Base-by-base conservation (phyloP, 2,329 filamentous ascomycete genomes). In the Clathrospora elynae region DNA sequence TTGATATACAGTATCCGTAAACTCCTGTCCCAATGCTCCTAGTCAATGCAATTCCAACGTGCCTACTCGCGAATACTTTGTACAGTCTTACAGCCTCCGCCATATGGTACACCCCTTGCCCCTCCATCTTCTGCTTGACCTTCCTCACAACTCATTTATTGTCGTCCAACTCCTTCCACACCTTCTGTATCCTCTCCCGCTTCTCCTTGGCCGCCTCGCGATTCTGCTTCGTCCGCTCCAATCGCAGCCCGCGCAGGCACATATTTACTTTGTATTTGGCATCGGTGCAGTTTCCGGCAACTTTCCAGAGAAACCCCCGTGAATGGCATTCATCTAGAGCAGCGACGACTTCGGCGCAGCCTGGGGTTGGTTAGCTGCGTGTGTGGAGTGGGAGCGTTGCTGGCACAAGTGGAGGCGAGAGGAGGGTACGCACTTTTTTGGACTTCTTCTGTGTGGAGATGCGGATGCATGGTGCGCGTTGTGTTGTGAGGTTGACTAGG, bases 301-400 rank as follows among this genome's bases (percentile, higher is more conserved):
- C 85, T 73, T 96, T 96, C 82, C 88, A 91, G 44, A 99, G 74
- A 74, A 99, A 99, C 40, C 93, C 93, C 46, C 81, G 82, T 20
- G 88, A 87, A 68, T 99, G 93, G 75, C 93, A 99, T 76, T 96
- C 90, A 65, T 97, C 93, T 57, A 99, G 88, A 33, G 88, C 87
- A 35, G 79, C 85, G 84, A 97, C 96, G 70, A 99, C 83, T 59
- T 95, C 90, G 72, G 92, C 89, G 80, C 93, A 99, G 64, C 87
- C 93, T 99, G 23, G 45, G 30, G 33, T 50, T n/a, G 38, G 48
- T 46, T 40, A 42, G 48, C 25, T n/a, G 34, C n/a, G n/a, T n/a
- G n/a, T n/a, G n/a, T n/a, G n/a, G n/a, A n/a, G n/a, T n/a, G n/a
- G n/a, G n/a, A n/a, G 44, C 32, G 31, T 12, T 8, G 25, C 12